These are phyloP conservation scores for Eragrostis nindensis DNA, from an alignment of 176 grass and related monocot species.

Conservation along the genomic window DNA sequence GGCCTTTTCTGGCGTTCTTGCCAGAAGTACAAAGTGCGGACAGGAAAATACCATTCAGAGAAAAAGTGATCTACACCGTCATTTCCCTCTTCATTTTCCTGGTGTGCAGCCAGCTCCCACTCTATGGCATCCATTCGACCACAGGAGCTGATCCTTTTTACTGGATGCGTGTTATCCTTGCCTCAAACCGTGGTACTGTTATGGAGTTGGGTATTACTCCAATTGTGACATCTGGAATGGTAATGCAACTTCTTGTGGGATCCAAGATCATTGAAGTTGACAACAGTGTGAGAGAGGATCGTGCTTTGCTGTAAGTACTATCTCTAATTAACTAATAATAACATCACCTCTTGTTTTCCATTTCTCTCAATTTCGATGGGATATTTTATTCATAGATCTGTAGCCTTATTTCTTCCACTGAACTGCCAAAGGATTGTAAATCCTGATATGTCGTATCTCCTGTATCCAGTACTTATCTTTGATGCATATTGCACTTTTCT, in stretches of 20 bases:
- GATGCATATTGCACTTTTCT: slow-evolving; percentile 7
- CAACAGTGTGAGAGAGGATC: slow-evolving; percentile 97
- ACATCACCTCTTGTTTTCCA: not conserved
- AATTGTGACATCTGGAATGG: slow-evolving; percentile 91
- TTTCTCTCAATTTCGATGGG: not conserved
- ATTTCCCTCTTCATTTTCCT: slow-evolving; percentile 97
- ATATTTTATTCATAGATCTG: not conserved
- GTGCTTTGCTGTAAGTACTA: slow-evolving; percentile 75
- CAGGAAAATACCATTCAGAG: slow-evolving; percentile 91
- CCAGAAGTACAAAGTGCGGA: slow-evolving; percentile 94
- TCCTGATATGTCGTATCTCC: not conserved
- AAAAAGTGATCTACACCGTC: slow-evolving; percentile 93
- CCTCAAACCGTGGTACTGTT: slow-evolving; percentile 88
- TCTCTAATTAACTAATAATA: not conserved
- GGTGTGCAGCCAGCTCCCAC: slow-evolving; percentile 94
- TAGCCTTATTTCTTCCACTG: not conserved
- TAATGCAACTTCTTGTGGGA: slow-evolving; percentile 95
- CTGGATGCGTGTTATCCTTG: slow-evolving; percentile 98
- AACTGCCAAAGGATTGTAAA: not conserved
- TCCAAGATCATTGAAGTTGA: slow-evolving; percentile 98
- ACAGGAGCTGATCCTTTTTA: slow-evolving; percentile 97
- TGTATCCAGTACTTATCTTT: slow-evolving; percentile 12
- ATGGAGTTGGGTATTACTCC: slow-evolving; percentile 99
- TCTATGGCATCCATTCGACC: slow-evolving; percentile 96
- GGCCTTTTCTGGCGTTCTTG: slow-evolving; percentile 91